phyloP scores from a whole-genome alignment of 2,329 filamentous ascomycete species.

The Paramyrothecium roridum region DNA sequence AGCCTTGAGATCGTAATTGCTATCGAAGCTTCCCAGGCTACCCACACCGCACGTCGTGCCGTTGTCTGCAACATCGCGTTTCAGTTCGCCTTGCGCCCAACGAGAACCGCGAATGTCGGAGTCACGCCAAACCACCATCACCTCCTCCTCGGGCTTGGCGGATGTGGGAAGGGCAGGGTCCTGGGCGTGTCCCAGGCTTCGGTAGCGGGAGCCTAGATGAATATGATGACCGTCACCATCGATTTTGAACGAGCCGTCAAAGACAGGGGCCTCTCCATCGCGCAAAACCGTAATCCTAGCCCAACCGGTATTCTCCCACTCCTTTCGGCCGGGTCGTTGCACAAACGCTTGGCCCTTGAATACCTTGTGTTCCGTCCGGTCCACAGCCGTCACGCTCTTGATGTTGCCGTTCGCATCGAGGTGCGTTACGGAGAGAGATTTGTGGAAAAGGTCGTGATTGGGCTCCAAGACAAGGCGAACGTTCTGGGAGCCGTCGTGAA shows the following conservation, averaged over 20 bases:
- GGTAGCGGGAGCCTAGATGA: constrained; percentile 71
- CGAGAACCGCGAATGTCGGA: constrained; percentile 65
- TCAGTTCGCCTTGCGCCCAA: constrained; percentile 57
- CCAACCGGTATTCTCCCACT: constrained; percentile 84
- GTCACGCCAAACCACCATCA: constrained; percentile 95
- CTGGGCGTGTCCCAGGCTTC: constrained; percentile 63
- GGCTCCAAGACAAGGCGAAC: constrained; percentile 81
- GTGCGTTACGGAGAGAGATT: constrained; percentile 71
- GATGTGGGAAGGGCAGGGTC: constrained; percentile 63
- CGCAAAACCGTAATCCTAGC: constrained; percentile 73
- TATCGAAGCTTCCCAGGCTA: constrained; percentile 70
- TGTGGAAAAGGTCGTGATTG: constrained; percentile 83
- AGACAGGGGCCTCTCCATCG: constrained; percentile 77
- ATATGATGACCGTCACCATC: constrained; percentile 83
- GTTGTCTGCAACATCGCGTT: constrained; percentile 46
- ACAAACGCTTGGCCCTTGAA: constrained; percentile 80
- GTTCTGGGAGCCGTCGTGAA: constrained; percentile 64
- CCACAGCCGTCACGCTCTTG: constrained; percentile 62
- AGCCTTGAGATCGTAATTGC: constrained; percentile 51
- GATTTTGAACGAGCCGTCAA: constrained; percentile 85
- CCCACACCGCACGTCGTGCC: constrained; percentile 68
- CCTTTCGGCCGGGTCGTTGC: constrained; percentile 51
- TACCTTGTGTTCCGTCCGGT: constrained; percentile 73
- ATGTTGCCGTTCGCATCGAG: constrained; percentile 70
- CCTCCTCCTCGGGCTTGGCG: constrained; percentile 62